These are phyloP conservation scores for Kodamaea arcana DNA, from an alignment of 1,139 yeast species.

Conservation along the genomic window DNA sequence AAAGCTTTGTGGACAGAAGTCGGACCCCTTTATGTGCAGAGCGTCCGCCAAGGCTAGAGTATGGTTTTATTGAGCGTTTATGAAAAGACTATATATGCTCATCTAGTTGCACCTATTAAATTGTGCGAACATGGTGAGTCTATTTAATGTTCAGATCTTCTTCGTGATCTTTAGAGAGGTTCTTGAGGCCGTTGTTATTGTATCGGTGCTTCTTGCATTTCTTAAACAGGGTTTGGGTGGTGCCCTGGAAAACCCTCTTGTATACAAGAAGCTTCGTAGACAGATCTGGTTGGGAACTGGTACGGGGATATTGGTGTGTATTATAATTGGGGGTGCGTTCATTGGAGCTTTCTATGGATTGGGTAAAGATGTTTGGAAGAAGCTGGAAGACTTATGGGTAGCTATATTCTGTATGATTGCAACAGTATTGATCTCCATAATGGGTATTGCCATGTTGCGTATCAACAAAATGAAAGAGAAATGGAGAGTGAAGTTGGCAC, in stretches of 20 bases:
- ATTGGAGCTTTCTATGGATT: slow-evolving; percentile 79
- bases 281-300: slow-evolving; percentile 83
- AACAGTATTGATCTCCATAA: slow-evolving; percentile 71
- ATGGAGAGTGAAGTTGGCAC: slow-evolving; percentile 87
- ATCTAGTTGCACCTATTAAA: no score
- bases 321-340: slow-evolving; percentile 77
- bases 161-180: slow-evolving; percentile 23
- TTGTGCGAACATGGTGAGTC: slow-evolving; percentile 19
- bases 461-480: slow-evolving; percentile 87
- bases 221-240: slow-evolving; percentile 21
- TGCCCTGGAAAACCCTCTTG: slow-evolving; percentile 15
- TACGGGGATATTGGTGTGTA: slow-evolving; percentile 68
- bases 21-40: no score
- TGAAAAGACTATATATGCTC: no score
- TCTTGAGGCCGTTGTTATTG: slow-evolving; percentile 20
- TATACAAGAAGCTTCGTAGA: slow-evolving; percentile 21
- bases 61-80: no score
- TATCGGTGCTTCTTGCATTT: slow-evolving; percentile 21
- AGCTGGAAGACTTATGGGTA: slow-evolving; percentile 90
- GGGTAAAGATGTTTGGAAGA: slow-evolving; percentile 79
- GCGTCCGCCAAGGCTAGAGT: no score
- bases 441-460: slow-evolving; percentile 92
- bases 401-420: slow-evolving; percentile 85
- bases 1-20: no score
- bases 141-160: slow-evolving; percentile 22